Evolutionary conservation across 2,329 filamentous ascomycete species (phyloP).

Genomic region (Fusarium nanum): DNA sequence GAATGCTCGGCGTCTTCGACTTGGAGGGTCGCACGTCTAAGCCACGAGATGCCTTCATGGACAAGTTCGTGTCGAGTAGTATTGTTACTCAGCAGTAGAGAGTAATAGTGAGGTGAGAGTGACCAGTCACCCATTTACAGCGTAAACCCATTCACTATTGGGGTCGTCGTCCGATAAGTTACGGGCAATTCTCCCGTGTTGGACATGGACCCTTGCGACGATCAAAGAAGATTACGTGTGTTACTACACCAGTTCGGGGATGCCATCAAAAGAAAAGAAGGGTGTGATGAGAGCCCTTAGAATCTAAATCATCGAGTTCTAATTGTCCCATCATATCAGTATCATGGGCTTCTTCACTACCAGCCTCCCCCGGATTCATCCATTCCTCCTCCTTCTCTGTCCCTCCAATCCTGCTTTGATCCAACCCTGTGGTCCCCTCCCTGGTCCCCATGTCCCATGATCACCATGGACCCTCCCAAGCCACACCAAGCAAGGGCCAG

Average conservation of each 20-base stretch:
- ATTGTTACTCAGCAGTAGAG: neutral
- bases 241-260: slow-evolving; percentile 19
- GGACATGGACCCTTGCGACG: slow-evolving; percentile 20
- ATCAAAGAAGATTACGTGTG: slow-evolving; percentile 38
- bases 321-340: slow-evolving; percentile 19
- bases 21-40: slow-evolving; percentile 37
- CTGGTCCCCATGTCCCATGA: slow-evolving; percentile 38
- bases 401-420: slow-evolving; percentile 31
- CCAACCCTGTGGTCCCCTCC: slow-evolving; percentile 21
- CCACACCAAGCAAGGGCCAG: slow-evolving; percentile 16
- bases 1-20: slow-evolving; percentile 2
- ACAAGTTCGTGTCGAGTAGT: neutral
- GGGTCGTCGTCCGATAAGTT: slow-evolving; percentile 3
- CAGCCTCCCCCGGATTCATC: slow-evolving; percentile 26
- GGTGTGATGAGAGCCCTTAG: slow-evolving; percentile 25
- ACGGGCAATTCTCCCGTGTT: slow-evolving; percentile 1
- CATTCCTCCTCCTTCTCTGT: neutral
- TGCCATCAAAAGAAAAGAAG: slow-evolving; percentile 19
- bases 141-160: neutral
- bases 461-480: slow-evolving; percentile 23
- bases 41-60: slow-evolving; percentile 34
- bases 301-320: slow-evolving; percentile 13
- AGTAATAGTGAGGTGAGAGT: slow-evolving; percentile 19
- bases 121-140: slow-evolving; percentile 29
- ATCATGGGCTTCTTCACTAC: neutral